Conservation (phyloP, 371 early-diverging fungal genomes). For the Circinella umbellata region DNA sequence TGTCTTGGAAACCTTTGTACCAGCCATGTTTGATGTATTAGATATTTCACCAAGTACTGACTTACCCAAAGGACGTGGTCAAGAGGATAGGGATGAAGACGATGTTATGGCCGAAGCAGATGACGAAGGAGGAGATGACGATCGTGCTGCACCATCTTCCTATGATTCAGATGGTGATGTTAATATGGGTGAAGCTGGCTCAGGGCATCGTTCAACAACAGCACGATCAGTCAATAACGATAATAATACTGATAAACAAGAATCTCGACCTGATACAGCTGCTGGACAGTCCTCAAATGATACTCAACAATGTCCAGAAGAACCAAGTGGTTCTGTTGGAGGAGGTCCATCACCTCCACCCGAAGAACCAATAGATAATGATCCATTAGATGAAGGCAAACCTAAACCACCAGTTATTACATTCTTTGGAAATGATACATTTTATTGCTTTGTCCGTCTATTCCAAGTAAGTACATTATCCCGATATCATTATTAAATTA, state of each 20-base stretch:
- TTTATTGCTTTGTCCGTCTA: slow-evolving; percentile 89
- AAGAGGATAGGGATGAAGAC: slow-evolving; percentile 21
- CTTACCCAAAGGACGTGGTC: slow-evolving; percentile 9
- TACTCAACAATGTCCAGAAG: background rate
- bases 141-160: slow-evolving; percentile 16
- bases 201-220: background rate
- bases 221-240: background rate
- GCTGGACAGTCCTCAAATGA: background rate
- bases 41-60: slow-evolving; percentile 37
- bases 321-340: background rate
- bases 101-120: slow-evolving; percentile 23
- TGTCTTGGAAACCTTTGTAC: slow-evolving; percentile 77
- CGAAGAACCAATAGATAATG: slow-evolving; percentile 11
- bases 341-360: background rate
- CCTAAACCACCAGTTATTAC: slow-evolving; percentile 40
- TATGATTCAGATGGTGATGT: slow-evolving; percentile 6
- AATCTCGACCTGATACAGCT: background rate
- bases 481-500: too few species aligned
- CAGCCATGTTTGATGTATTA: slow-evolving; percentile 71
- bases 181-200: background rate
- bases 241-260: background rate
- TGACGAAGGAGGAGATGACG: slow-evolving; percentile 27
- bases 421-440: slow-evolving; percentile 75
- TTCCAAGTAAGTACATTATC: slow-evolving; percentile 63
- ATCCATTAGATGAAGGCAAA: slow-evolving; percentile 20